Base-by-base conservation (phyloP, 2,329 filamentous ascomycete species). In the Alternaria hordeiaustralica region DNA sequence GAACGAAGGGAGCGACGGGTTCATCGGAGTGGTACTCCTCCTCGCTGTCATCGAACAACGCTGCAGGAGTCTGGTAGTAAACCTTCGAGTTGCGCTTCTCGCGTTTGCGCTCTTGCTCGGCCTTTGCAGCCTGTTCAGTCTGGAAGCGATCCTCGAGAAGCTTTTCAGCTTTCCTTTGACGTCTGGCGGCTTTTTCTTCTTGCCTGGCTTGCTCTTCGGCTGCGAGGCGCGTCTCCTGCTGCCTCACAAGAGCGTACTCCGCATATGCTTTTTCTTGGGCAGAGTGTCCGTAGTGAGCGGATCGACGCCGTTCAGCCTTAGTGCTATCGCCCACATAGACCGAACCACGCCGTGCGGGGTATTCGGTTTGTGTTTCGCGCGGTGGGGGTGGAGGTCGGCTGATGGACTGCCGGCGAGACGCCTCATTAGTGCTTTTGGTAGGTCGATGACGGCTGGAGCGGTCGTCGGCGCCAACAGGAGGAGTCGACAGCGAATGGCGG, bases 351-450 rank as follows among this genome's bases (percentile, higher is more conserved):
- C 67, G 69, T 18, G 71, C 71, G 25, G 73, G 69, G 44, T 74
- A 76, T 13, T 71, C 69, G 11, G 76, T 77, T 26, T 72, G 75
- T 3, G 75, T 69, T 54, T 79, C 78, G 18, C 77, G 77, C 4
- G 73, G 61, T 25, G 74, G 79, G 21, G 80, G 65, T 5, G 78
- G 73, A 9, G 79, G 79, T 41, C 78, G 77, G 50, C 73, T 75
- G 28, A 69, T 36, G 0, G 75, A 77, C 4, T 61, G 25, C 0
- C 73, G 67, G 12, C 65, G 75, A 10, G 60, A 68, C 59, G 60
- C 63, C 63, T 64, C 74, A 68, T 55, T 65, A 25, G 72, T 66
- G 33, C 55, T 65, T 44, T 66, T 67, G 21, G 68, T 57, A 5
- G 63, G 13, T 23, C 68, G 66, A 15, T 67, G 67, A 12, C 63